These are phyloP conservation scores for Toxoplasma gondii DNA, from an alignment of 169 alveolate genomes.

Conservation along the genomic window DNA sequence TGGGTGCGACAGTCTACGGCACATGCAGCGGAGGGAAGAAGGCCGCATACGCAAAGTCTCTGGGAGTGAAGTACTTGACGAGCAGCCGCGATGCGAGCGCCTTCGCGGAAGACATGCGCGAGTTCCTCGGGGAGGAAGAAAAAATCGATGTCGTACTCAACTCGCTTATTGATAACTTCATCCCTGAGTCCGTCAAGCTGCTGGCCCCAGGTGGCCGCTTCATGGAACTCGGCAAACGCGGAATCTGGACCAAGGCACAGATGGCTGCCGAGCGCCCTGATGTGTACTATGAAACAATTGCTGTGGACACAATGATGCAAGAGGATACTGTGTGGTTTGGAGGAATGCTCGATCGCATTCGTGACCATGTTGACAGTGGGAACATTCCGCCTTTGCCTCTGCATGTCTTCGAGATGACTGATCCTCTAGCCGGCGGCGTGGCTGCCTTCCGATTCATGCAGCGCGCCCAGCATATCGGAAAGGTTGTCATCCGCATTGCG, in stretches of 20 bases:
- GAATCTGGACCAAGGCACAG: constrained; percentile 71
- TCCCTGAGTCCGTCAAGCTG: constrained; percentile 72
- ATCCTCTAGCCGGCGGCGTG: constrained; percentile 65
- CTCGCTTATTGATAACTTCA: constrained; percentile 70
- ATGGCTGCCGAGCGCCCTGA: constrained; percentile 70
- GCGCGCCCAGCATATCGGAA: constrained; percentile 75
- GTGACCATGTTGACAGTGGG: constrained; percentile 56
- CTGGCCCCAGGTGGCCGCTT: constrained; percentile 76
- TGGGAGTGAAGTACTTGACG: constrained; percentile 73
- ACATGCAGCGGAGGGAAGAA: constrained; percentile 77
- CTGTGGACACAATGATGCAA: constrained; percentile 74
- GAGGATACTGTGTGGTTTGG: constrained; percentile 75
- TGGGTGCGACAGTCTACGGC: constrained; percentile 78
- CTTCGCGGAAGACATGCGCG: constrained; percentile 73
- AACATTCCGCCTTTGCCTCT: constrained; percentile 60
- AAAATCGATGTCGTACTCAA: constrained; percentile 78
- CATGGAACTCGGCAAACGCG: constrained; percentile 81
- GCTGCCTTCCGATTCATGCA: constrained; percentile 73
- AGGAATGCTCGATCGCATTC: constrained; percentile 69
- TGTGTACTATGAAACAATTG: constrained; percentile 70
- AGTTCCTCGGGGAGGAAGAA: constrained; percentile 57
- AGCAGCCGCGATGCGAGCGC: constrained; percentile 73
- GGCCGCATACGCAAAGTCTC: constrained; percentile 65
- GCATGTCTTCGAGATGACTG: constrained; percentile 66
- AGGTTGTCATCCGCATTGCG: constrained; percentile 52